Base-by-base conservation (phyloP, 768 basidiomycete genomes). In the Tubosaeta sp. region DNA sequence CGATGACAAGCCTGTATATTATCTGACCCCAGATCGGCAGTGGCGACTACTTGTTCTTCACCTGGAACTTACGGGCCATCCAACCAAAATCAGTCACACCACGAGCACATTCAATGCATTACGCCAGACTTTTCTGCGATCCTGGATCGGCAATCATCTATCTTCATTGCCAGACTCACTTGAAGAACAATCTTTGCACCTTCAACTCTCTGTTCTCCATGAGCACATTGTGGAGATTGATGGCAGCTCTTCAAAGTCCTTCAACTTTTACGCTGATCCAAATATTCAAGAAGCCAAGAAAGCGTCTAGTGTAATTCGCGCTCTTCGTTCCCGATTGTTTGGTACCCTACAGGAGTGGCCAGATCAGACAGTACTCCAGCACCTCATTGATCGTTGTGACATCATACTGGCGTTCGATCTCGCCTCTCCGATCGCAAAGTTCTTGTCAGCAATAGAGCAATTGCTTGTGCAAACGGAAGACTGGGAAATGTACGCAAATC, bases 401-500 rank as follows among this genome's bases (percentile, higher is more conserved):
- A 67, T 74, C 8, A 77, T 93, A 53, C 71, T 93, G 38, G 63
- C 71, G 0, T 72, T 93, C 19, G 73, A 79, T 45, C 70, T 89
- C 17, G 73, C 77, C 34, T 84, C 83, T 57, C 85, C 97, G 0
- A 73, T 97, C 9, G 92, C 95, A 6, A 88, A 85, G 63, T 70
- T 95, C 12, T 76, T 99, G 31, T 79, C 90, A 0, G 83, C 85
- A 6, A 65, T 97, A 39, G 97, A 99, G 64, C 88, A 88, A 57
- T 74, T 99, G 8, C 72, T 98, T 2, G 62, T 86, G 44, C 89
- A 95, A 55, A 91, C 82, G 22, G 90, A 94, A 48, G 95, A 98
- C 63, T 99, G 97, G 97, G 93, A 99, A 65, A 84, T 84, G 59
- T 98, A 89, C 64, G 87, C 95, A n/a, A 94, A 92, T 70, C 77